Evolutionary conservation across 768 basidiomycete genomes (phyloP), one percentile per base, ranked within the genome.

Genomic region (Rhodotorula paludigena): DNA sequence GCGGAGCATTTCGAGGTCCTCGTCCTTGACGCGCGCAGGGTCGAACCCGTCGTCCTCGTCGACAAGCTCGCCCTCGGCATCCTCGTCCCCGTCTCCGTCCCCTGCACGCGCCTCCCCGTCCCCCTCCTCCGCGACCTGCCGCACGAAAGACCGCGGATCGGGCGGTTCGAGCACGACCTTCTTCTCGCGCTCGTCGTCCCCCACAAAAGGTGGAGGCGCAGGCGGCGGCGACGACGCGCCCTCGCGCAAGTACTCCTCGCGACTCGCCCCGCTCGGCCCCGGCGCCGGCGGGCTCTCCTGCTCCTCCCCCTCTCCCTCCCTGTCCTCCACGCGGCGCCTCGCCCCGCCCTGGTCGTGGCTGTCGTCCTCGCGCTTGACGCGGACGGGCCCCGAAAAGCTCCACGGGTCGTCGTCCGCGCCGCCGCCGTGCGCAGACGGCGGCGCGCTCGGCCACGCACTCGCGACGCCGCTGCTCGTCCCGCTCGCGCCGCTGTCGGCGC

Each of bases 1-100:
- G 39, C 61, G 52, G 11, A 62, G 23, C 61, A 62, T 54, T 53
- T 62, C 61, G 41, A 62, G 36, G 18, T n/a, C 53, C 9, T 53
- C 16, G 48, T 42, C 49, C 18, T 35, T 30, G 28, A 14, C 28
- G 3, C 36, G 23, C 14, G 21, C 58, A 4, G 14, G 48, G 10
- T 23, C 45, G 16, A 35, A 32, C n/a, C 10, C 36, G 36, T 48
- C 36, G 25, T 39, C 36, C 38, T 42, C n/a, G 11, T 44, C 39
- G 16, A 4, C 39, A 18, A 5, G 48, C n/a, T 49, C 48, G 14
- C 25, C 38, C 45, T 49, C 47, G 47, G 38, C 47, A 11, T 59
- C 58, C 28, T 59, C 58, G 47, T 38, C 33, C 25, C 45, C 58
- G 12, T n/a, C 45, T 20, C 32, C 33, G 47, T 49, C 47, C 3